Base-by-base conservation (phyloP, 768 basidiomycete species). In the Termitomyces sp. region DNA sequence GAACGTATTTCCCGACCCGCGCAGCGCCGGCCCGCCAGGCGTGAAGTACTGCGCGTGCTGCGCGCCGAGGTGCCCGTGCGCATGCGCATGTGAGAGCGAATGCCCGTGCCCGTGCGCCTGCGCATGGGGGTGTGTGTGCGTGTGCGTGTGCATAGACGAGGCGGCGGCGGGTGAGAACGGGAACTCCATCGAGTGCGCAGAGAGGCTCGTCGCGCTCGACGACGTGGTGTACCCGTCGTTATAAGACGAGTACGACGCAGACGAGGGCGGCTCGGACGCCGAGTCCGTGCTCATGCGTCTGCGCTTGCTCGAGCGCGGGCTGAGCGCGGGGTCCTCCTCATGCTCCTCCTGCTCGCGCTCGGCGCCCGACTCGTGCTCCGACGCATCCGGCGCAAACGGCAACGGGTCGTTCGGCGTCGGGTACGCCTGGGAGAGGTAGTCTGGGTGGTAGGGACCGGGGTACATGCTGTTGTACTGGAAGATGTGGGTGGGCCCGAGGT, bases 401-500 rank as follows among this genome's bases (percentile, higher is more conserved):
- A 87, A 74, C 0, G 83, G 75, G 61, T 86, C 83, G 1, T 76
- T 69, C 0, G 77, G 69, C 40, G 73, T 61, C 42, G 72, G 66
- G 64, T 79, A 82, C 50, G 81, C 64, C 64, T 86, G 84, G 44
- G 77, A 72, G 13, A 89, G 70, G 56, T 87, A 84, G 65, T 90
- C 89, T 2, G 87, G 86, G 61, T 88, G 85, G 63, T 88, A 90
- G 4, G 88, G 87, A 0, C 88, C 88, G 4, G 89, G 86, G 69
- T 78, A 90, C 18, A 69, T 64, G 26, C 26, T 26, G 60, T 75
- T 73, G 71, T 77, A 78, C 12, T 70, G 40, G 67, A 68, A 53
- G 60, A 65, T 54, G 60, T 73, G 48, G 26, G 58, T 28, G 54
- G 67, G 10, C 63, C 33, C 62, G 35, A 61, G 60, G 45, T 72